Evolutionary conservation across 1,284 basidiomycete species (phyloP).

Genomic region (Singerocomus inundabilis): DNA sequence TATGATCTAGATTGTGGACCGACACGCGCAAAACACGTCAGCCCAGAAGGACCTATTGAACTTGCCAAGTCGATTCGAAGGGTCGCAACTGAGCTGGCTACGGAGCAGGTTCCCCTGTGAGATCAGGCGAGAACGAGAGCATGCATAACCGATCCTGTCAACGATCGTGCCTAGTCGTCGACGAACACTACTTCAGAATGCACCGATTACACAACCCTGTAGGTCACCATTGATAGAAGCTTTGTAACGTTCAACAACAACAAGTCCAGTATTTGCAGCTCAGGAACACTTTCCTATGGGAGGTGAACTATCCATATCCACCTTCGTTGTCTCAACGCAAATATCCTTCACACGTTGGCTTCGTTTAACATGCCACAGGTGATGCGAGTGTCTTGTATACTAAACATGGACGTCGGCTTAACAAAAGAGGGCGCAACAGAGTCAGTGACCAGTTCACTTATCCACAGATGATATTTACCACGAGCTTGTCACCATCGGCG

Average conservation of each 20-base stretch:
- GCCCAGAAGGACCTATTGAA: background rate
- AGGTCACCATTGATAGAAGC: too few relatives aligned
- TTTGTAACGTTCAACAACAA: background rate
- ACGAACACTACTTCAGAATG: background rate
- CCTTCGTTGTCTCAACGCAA: background rate
- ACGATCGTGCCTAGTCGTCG: background rate
- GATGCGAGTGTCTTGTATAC: background rate
- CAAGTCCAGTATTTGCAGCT: background rate
- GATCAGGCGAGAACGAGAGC: background rate
- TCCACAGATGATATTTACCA: conserved; percentile 10
- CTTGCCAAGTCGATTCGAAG: background rate
- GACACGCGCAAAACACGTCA: background rate
- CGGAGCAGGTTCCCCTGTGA: background rate
- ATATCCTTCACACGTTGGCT: background rate
- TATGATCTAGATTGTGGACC: background rate
- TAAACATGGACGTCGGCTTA: background rate
- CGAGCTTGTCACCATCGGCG: conserved; percentile 2
- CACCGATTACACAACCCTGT: background rate
- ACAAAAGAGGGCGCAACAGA: too few relatives aligned
- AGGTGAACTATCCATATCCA: background rate
- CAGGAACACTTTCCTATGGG: background rate
- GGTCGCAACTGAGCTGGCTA: background rate
- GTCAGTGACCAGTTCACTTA: background rate
- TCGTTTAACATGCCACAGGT: background rate
- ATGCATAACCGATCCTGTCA: background rate